Conservation (phyloP, 345 rosid genomes). For the Nephelium lappaceum region DNA sequence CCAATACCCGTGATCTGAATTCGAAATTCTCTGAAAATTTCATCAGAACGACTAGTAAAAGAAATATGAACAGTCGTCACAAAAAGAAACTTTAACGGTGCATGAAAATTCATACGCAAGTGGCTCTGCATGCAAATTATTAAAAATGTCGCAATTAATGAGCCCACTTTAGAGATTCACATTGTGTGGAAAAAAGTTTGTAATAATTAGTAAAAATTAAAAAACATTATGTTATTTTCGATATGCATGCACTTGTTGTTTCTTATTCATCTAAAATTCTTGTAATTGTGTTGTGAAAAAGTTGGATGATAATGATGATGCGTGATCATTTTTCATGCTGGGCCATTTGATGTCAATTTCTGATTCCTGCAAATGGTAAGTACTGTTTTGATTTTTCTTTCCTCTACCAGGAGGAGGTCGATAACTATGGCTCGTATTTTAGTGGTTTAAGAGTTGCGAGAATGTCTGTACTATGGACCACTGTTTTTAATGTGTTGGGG, state of each 20-base stretch:
- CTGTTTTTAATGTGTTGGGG: background rate
- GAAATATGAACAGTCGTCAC: background rate
- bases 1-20: background rate
- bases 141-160: background rate
- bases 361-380: background rate
- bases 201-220: constrained; percentile 12
- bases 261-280: background rate
- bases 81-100: background rate
- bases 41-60: background rate
- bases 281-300: background rate
- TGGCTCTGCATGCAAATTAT: background rate
- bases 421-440: background rate
- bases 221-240: constrained; percentile 3
- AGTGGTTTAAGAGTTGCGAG: background rate
- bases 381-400: background rate
- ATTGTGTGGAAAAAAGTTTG: constrained; percentile 16
- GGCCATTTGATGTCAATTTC: constrained; percentile 7
- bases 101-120: background rate
- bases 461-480: background rate
- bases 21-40: background rate
- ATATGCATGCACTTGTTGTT: background rate
- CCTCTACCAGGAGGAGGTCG: background rate
- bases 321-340: background rate
- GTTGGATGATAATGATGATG: background rate
- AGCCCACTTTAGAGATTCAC: constrained; percentile 4